phyloP scores from a whole-genome alignment of 495 filamentous ascomycete genomes.

The Aspergillus incahuasiensis region DNA sequence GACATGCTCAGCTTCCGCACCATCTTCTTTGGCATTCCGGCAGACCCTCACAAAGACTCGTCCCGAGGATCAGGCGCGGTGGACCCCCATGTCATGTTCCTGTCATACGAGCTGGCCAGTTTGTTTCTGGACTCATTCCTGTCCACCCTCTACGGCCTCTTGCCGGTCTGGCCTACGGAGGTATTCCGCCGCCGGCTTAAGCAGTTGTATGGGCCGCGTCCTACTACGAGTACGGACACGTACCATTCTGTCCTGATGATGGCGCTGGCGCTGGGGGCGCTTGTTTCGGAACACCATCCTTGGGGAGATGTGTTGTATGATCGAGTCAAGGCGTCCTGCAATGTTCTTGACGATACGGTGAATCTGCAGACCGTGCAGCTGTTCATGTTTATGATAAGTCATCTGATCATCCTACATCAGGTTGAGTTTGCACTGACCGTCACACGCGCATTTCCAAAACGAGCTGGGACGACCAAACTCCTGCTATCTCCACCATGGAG shows the following conservation, averaged over 20 bases:
- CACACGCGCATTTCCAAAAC: conserved; percentile 39
- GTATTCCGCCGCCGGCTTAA: conserved; percentile 29
- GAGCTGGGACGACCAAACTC: conserved; percentile 43
- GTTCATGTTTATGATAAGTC: conserved; percentile 43
- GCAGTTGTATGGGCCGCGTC: conserved; percentile 26
- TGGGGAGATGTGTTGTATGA: conserved; percentile 41
- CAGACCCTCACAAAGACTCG: conserved; percentile 24
- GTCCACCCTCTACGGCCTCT: conserved; percentile 30
- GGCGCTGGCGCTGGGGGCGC: conserved; percentile 28
- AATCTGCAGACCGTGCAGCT: conserved; percentile 43
- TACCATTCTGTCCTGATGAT: conserved; percentile 30
- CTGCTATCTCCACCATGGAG: conserved; percentile 36
- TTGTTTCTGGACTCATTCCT: conserved; percentile 32
- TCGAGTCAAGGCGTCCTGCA: conserved; percentile 33
- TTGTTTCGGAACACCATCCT: conserved; percentile 30
- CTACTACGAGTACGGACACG: conserved; percentile 21
- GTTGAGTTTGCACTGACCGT: neutral
- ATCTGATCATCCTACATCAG: neutral
- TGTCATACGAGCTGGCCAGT: conserved; percentile 35
- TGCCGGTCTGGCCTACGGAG: conserved; percentile 28
- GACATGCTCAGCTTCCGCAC: conserved; percentile 43
- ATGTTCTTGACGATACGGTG: conserved; percentile 37
- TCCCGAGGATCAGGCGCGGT: conserved; percentile 8
- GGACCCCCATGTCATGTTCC: conserved; percentile 30
- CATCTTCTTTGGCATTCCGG: conserved; percentile 42